Evolutionary conservation across 768 basidiomycete species (phyloP), one percentile per base, ranked within the genome.

Genomic region (Solioccasus polychromus): DNA sequence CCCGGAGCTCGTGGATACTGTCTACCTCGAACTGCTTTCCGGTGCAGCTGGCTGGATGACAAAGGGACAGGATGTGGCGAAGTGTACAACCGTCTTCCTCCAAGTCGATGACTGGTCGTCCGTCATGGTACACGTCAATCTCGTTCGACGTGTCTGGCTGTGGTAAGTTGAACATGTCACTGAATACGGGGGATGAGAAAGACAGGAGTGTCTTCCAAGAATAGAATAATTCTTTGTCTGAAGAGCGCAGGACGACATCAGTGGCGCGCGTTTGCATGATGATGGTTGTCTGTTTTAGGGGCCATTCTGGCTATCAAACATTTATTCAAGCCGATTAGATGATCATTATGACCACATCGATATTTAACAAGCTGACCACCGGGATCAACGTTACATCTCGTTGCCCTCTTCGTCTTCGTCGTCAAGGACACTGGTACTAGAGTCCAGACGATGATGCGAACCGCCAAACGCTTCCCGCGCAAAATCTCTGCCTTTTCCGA

Each of bases 401-500:
- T n/a, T n/a, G n/a, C n/a, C 50, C 12, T 59, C 60, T 20, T 54
- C 48, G n/a, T 50, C 57, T 8, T 15, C 52, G 15, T 34, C 30
- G 24, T 51, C 53, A 42, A 55, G 48, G 4, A 35, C 17, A 18
- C 14, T 39, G 38, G 45, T 35, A 22, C 52, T 40, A 6, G 51
- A 40, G 12, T 24, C 43, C 26, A 34, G 35, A 17, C 43, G 47
- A 37, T 28, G 39, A 6, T 50, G 54, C 22, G 59, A 35, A 12
- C 30, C 31, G 8, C 63, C 62, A 51, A 81, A 59, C 41, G 80
- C 52, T 47, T 72, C 66, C 38, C 78, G 64, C 15, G 80, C 80
- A 20, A 74, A 57, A 12, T 76, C 74, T 51, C 64, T 70, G 2
- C 81, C 80, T 44, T 68, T 73, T 5, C 79, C 80, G 11, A 60